Conservation (phyloP, 139 green algal species). For the Coccomyxa sp. region DNA sequence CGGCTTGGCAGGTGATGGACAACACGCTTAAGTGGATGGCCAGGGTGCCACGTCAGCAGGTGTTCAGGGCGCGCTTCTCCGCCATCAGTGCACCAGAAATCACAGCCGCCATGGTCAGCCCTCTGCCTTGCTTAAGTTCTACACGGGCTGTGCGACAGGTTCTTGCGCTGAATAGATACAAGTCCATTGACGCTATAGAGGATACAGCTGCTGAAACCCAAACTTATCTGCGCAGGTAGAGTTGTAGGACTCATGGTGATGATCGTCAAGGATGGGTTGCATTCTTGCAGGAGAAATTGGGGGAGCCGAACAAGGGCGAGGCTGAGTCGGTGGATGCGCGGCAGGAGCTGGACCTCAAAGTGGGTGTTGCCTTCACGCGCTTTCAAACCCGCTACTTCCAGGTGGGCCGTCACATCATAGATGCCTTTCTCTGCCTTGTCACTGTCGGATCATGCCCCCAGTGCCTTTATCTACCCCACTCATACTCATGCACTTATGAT, state of each 20-base stretch:
- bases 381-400: conserved; percentile 93
- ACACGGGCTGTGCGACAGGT: neutral
- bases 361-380: conserved; percentile 93
- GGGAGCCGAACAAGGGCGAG: conserved; percentile 69
- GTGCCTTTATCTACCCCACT: too few species aligned
- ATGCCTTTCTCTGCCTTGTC: too few species aligned
- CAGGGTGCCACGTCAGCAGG: conserved; percentile 49
- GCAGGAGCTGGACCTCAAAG: conserved; percentile 95
- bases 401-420: conserved; percentile 32
- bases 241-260: too few species aligned
- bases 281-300: conserved; percentile 58
- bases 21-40: conserved; percentile 67
- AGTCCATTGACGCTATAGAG: too few species aligned
- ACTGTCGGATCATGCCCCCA: too few species aligned
- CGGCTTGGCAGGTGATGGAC: conserved; percentile 56
- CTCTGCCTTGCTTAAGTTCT: neutral
- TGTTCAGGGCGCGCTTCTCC: conserved; percentile 86
- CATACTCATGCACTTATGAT: too few species aligned
- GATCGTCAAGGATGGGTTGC: too few species aligned
- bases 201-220: too few species aligned
- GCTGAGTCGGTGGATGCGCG: conserved; percentile 87
- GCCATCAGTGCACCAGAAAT: conserved; percentile 72
- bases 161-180: too few species aligned
- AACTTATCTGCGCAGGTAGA: too few species aligned
- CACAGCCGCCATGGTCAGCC: conserved; percentile 64